phyloP scores from a whole-genome alignment of 2,329 filamentous ascomycete genomes.

The Metarhizium sp. region DNA sequence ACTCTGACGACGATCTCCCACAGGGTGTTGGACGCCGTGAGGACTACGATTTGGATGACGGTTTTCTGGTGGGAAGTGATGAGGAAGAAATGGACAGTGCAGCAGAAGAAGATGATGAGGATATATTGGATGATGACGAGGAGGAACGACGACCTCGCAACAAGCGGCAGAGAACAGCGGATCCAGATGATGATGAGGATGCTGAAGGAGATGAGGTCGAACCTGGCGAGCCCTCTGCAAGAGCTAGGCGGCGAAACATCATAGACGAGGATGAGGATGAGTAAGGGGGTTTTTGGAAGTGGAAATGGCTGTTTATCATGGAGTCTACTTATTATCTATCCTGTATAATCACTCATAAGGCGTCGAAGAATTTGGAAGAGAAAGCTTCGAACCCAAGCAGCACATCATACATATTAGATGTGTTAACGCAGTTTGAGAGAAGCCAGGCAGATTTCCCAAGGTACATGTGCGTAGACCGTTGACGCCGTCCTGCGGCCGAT shows the following conservation, averaged over 20 bases:
- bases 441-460: background rate
- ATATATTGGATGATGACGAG: slow-evolving; percentile 44
- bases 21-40: slow-evolving; percentile 54
- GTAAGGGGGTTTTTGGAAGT: background rate
- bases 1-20: slow-evolving; percentile 66
- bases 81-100: slow-evolving; percentile 57
- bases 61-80: slow-evolving; percentile 67
- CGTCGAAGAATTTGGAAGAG: background rate
- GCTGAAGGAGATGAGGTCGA: slow-evolving; percentile 48
- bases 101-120: slow-evolving; percentile 56
- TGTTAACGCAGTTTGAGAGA: background rate
- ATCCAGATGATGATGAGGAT: slow-evolving; percentile 39
- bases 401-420: background rate
- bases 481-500: background rate
- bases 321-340: background rate
- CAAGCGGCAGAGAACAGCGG: slow-evolving; percentile 43
- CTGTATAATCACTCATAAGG: background rate
- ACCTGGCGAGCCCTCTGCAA: slow-evolving; percentile 28
- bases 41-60: slow-evolving; percentile 72
- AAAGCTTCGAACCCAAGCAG: background rate
- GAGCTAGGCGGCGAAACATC: slow-evolving; percentile 44
- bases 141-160: slow-evolving; percentile 34
- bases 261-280: slow-evolving; percentile 53
- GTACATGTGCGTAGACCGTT: too few relatives aligned
- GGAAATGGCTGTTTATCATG: background rate